Evolutionary conservation across 208 protist genomes (phyloP), one percentile per base, ranked within the genome.

Genomic region (Crithidia fasciculata): DNA sequence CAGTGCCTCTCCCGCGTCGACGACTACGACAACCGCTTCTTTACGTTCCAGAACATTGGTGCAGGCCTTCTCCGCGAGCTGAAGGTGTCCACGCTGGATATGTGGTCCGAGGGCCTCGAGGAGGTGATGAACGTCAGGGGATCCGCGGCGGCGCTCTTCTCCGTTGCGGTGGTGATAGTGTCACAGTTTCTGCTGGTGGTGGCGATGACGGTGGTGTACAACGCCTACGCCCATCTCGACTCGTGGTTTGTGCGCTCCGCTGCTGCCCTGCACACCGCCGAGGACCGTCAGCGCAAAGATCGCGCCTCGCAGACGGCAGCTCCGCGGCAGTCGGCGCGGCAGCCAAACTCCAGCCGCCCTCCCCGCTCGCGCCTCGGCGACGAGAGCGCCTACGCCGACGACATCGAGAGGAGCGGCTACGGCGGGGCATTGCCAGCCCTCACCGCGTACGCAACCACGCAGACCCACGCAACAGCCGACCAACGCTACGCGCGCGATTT

Each of bases 71-170:
- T 93, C 18, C 18, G 79, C 1, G 50, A 78, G 39, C 65, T 86
- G 37, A 84, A 82, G 61, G 70, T 82, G 5, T 61, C 58, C 8
- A 75, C 80, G 28, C 65, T 80, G 6, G 88, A 93, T 69, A 81
- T 83, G 57, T 87, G 84, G 85, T 78, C 69, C 62, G 62, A 83
- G 45, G 67, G 87, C 55, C 19, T 88, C 15, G 81, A 88, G 19
- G 47, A 59, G 9, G 41, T 84, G 43, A 88, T 93, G 88, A 69
- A 79, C 43, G 69, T 75, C 4, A 71, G 40, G 2, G 86, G 86
- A 10, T 50, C 76, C 2, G 82, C 72, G 2, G 76, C 74, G 4
- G 79, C 80, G 16, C 43, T 90, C 8, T 83, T 82, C 43, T 61
- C 74, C 9, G 78, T 90, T 8, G 57, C 62, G 5, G 57, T 77